Evolutionary conservation across 2,329 filamentous ascomycete genomes (phyloP).

Genomic region (Fusarium hostae): DNA sequence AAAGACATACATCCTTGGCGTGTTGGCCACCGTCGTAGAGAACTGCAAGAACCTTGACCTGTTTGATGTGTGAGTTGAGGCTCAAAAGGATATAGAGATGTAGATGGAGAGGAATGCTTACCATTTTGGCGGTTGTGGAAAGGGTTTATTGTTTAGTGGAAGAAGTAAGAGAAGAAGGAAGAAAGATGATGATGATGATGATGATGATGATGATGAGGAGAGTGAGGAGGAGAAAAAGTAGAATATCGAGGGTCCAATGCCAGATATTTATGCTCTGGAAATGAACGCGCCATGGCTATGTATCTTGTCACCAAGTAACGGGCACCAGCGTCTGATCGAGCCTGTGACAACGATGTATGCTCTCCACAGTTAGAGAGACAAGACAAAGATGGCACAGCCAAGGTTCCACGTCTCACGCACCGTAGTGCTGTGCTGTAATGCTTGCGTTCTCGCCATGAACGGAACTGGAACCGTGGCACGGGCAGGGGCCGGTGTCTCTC

Average conservation of each 20-base stretch:
- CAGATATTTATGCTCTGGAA: slow-evolving; percentile 44
- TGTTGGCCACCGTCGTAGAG: slow-evolving; percentile 93
- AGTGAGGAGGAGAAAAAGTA: slow-evolving; percentile 25
- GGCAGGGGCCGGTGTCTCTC: slow-evolving; percentile 20
- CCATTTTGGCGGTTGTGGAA: slow-evolving; percentile 45
- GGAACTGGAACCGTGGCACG: slow-evolving; percentile 33
- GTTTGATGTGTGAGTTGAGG: slow-evolving; percentile 42
- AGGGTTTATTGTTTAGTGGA: slow-evolving; percentile 24
- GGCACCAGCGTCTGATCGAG: slow-evolving; percentile 25
- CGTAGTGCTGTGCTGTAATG: slow-evolving; percentile 15
- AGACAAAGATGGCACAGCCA: slow-evolving; percentile 21
- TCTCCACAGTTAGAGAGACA: slow-evolving; percentile 6
- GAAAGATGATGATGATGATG: slow-evolving; percentile 18
- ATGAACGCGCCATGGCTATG: slow-evolving; percentile 23
- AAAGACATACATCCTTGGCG: slow-evolving; percentile 77
- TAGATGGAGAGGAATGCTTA: slow-evolving; percentile 27
- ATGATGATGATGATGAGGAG: slow-evolving; percentile 36
- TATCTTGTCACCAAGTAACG: slow-evolving; percentile 23
- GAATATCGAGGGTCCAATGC: slow-evolving; percentile 29
- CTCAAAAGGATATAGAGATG: slow-evolving; percentile 8
- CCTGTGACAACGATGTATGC: slow-evolving; percentile 20
- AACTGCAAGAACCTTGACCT: slow-evolving; percentile 96
- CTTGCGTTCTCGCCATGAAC: slow-evolving; percentile 22
- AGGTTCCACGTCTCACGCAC: slow-evolving; percentile 38
- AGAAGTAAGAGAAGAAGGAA: slow-evolving; percentile 34